Evolutionary conservation across 208 protist genomes (phyloP), one percentile per base, ranked within the genome.

Genomic region (Trypanosoma lewisi): DNA sequence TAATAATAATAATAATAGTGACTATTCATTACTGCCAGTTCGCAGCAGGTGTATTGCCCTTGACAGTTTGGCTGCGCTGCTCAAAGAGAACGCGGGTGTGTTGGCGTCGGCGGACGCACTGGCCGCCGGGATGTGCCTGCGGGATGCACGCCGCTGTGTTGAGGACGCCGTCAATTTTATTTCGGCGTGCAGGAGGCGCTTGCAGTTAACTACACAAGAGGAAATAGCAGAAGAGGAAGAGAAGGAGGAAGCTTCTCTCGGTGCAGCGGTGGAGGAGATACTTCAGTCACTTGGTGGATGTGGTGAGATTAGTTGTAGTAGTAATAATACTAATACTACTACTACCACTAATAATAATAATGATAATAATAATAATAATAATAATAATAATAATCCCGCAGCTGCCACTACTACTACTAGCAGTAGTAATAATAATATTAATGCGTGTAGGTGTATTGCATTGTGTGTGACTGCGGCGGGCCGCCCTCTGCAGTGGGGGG

Each of bases 51-150:
- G 17, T 45, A 2, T 27, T 2, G 55, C 60, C 3, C 25, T 57
- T 14, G 33, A 30, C n/a, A 42, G 31, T 5, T 34, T 81, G 7
- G 0, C 4, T 12, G n/a, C 33, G 12, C 8, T 85, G 0, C 23
- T 80, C 12, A 1, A 8, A 17, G 37, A 45, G 21, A 63, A 86
- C 23, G 36, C 19, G 0, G 28, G 42, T 9, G 19, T 73, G 8
- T 70, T 86, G 9, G 72, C 69, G 16, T 70, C 60, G 1, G 59
- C 76, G 7, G 80, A 82, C 59, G 54, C 80, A 0, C 53, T 86
- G 17, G 58, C 75, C 27, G 80, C 73, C 2, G 80, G 80, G 6
- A 57, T 82, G n/a, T 78, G 75, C 30, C 21, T 85, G 37, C 50
- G 60, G 6, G 69, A 63, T 51, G 49, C 70, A 17, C 36, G 66